Evolutionary conservation across 306 rosid species (phyloP).

Genomic region (Prosopis cineraria): DNA sequence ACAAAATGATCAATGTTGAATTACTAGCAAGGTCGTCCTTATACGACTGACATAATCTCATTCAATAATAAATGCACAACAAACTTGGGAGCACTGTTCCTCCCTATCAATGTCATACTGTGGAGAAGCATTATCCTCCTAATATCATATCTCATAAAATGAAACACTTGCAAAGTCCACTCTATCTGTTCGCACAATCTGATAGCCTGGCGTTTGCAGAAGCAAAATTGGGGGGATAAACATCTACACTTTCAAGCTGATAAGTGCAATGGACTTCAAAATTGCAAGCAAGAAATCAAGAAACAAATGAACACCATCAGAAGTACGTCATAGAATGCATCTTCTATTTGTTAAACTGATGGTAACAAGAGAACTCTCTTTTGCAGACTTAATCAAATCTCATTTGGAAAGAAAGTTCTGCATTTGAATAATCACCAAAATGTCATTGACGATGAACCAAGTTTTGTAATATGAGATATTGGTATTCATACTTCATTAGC

Average conservation of each 20-base stretch:
- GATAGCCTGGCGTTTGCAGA: no score
- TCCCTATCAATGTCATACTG: no score
- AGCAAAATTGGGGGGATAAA: background rate
- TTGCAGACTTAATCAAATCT: background rate
- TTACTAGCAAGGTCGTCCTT: background rate
- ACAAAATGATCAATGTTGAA: background rate
- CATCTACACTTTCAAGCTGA: background rate
- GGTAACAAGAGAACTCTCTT: background rate
- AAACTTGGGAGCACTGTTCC: no score
- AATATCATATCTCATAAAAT: background rate
- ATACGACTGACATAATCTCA: no score
- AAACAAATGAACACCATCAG: background rate
- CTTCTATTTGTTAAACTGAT: background rate
- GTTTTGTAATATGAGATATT: conserved; percentile 14
- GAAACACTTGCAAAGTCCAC: background rate
- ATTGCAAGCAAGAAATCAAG: background rate
- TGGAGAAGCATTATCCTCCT: no score
- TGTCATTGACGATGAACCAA: background rate
- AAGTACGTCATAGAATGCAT: background rate
- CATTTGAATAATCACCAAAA: background rate
- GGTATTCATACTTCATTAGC: conserved; percentile 63
- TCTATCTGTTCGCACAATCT: no score
- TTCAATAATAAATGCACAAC: no score
- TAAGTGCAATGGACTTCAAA: background rate
- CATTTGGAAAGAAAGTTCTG: background rate